Evolutionary conservation across 805 yeast species (phyloP), one percentile per base, ranked within the genome.

Genomic region (Phaffomyces antillensis): DNA sequence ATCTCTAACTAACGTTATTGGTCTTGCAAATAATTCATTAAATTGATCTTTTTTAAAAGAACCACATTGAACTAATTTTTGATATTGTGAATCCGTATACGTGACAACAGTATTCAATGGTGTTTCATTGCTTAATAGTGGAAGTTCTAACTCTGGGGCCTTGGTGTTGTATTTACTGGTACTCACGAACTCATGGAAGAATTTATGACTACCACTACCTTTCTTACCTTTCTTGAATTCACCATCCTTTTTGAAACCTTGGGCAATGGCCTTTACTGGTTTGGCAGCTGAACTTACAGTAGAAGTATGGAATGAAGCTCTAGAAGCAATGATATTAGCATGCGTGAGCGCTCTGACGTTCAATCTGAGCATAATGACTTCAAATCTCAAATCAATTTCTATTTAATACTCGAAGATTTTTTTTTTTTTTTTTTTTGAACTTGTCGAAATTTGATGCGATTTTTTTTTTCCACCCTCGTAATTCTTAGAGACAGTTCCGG

Each of bases 21-120:
- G 90, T 34, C 68, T 68, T 32, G 68, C 59, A 60, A 79, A 83
- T 36, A 83, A 57, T 61, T 86, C 95, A 52, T 77, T 75, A 59
- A 72, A 77, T 63, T 87, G 95, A 51, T 70, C 71, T 49, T 79
- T 79, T 54, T 78, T 76, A 64, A 85, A 85, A 0, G 83, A 65
- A 20, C 89, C 90, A 44, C 81, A 62, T 36, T 70, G 68, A 31
- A 66, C 63, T 50, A 86, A 65, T 39, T 66, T 63, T 44, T 66
- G 60, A 47, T 74, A 66, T 16, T 71, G 67, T 13, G 28, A 28
- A 23, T 59, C 57, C 2, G 65, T 57, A 62, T 71, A 86, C 32
- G 62, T 60, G 7, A 64, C 60, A 20, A 75, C 66, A 11, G 62
- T 51, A 43, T 66, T 61, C 25, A 53, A 24, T 3, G 44, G 26